Percentiles rank a stretch among this genome's conserved stretches.
phyloP scores from a whole-genome alignment of 2,329 filamentous ascomycete genomes.

The Paecilomyces fulvus region DNA sequence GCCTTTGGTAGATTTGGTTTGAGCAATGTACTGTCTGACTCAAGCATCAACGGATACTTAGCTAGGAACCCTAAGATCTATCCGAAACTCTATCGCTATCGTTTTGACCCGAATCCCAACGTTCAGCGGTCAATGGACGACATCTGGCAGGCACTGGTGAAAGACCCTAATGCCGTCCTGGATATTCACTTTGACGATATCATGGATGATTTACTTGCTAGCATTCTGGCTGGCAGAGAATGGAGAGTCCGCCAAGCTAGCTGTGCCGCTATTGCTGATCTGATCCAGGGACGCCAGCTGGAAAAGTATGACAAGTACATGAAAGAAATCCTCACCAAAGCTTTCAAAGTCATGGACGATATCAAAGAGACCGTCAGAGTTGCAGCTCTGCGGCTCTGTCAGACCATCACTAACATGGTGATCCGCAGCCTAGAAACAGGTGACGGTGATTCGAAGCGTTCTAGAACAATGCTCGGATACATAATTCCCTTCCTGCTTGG shows the following conservation, averaged over 20 bases:
- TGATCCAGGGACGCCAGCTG: slow-evolving; percentile 72
- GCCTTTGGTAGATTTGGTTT: slow-evolving; percentile 92
- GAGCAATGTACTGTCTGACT: slow-evolving; percentile 83
- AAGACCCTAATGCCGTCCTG: slow-evolving; percentile 69
- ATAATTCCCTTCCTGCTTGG: slow-evolving; percentile 87
- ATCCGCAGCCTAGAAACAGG: slow-evolving; percentile 79
- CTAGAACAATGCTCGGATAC: slow-evolving; percentile 71
- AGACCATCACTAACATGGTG: slow-evolving; percentile 73
- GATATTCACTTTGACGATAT: slow-evolving; percentile 81
- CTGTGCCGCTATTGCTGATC: slow-evolving; percentile 79
- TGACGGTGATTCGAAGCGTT: slow-evolving; percentile 53
- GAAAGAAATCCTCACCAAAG: slow-evolving; percentile 71
- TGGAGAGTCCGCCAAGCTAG: slow-evolving; percentile 91
- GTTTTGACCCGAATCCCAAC: slow-evolving; percentile 89
- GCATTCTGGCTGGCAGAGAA: slow-evolving; percentile 71
- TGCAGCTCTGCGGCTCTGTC: slow-evolving; percentile 73
- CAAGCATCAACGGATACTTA: slow-evolving; percentile 58
- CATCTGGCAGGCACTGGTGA: slow-evolving; percentile 94
- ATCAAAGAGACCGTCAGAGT: slow-evolving; percentile 84
- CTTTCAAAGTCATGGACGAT: slow-evolving; percentile 89
- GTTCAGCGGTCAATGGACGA: slow-evolving; percentile 94
- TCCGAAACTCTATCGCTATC: slow-evolving; percentile 86
- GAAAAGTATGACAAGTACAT: slow-evolving; percentile 76
- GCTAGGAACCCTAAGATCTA: slow-evolving; percentile 86
- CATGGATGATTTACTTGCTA: slow-evolving; percentile 76